Evolutionary conservation across 2,329 filamentous ascomycete species (phyloP).

Genomic region (Pezicula neosporulosa): DNA sequence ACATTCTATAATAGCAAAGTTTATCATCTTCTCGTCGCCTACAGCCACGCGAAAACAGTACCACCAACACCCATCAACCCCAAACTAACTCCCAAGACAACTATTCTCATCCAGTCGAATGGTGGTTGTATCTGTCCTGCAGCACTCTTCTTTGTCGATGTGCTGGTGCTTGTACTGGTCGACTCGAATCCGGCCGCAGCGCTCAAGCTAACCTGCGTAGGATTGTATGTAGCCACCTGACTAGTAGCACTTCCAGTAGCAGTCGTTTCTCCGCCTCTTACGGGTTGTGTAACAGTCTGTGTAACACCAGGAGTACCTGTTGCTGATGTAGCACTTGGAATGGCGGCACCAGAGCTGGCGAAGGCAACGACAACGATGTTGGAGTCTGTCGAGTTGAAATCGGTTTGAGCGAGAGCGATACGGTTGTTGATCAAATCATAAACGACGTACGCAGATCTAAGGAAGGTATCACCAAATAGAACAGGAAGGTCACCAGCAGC

Average conservation of each 20-base stretch:
- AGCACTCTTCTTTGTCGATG: constrained; percentile 19
- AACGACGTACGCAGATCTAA: constrained; percentile 47
- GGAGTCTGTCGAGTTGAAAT: constrained; percentile 30
- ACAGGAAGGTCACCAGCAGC: constrained; percentile 3
- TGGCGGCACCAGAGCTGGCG: constrained; percentile 1
- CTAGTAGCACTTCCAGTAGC: constrained; percentile 12
- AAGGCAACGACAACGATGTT: constrained; percentile 16
- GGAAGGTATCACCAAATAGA: constrained; percentile 45
- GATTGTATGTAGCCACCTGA: constrained; percentile 19
- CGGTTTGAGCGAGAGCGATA: constrained; percentile 42
- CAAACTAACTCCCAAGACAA: constrained; percentile 15
- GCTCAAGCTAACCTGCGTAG: constrained; percentile 20
- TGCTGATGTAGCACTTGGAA: constrained; percentile 8
- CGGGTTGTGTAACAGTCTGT: constrained; percentile 1
- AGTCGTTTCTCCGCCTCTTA: background rate
- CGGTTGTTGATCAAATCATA: constrained; percentile 46
- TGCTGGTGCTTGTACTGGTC: constrained; percentile 4
- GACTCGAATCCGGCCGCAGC: constrained; percentile 23
- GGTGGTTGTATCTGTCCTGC: constrained; percentile 17
- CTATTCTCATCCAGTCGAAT: constrained; percentile 22
- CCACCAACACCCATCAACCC: constrained; percentile 21
- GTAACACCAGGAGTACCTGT: background rate
- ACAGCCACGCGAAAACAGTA: constrained; percentile 19
- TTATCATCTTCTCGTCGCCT: background rate
- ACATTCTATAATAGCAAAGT: background rate